These are phyloP conservation scores for Tylopilus plumbeoviolaceoides DNA, from an alignment of 768 basidiomycete species.

Conservation along the genomic window DNA sequence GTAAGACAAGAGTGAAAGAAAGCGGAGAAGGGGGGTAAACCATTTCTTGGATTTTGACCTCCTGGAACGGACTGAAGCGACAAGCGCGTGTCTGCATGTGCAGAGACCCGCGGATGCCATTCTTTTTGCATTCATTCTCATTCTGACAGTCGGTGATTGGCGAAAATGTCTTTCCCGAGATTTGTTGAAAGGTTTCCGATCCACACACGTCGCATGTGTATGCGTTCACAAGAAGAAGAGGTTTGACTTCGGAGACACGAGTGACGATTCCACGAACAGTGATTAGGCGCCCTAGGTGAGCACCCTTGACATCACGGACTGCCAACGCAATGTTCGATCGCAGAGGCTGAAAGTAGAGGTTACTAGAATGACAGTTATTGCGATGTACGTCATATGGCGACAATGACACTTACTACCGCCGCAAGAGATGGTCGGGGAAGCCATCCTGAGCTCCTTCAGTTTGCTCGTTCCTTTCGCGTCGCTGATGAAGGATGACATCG, in stretches of 20 bases:
- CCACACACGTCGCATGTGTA: slow-evolving; percentile 99
- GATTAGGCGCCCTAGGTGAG: slow-evolving; percentile 86
- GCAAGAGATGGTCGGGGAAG: slow-evolving; percentile 87
- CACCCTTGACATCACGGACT: slow-evolving; percentile 85
- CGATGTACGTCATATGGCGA: neutral
- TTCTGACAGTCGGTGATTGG: slow-evolving; percentile 90
- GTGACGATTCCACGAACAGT: slow-evolving; percentile 98
- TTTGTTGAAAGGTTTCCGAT: slow-evolving; percentile 97
- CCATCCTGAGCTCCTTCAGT: slow-evolving; percentile 67
- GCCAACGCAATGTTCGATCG: slow-evolving; percentile 74
- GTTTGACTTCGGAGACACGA: slow-evolving; percentile 98
- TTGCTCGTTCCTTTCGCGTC: slow-evolving; percentile 83
- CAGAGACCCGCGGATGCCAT: slow-evolving; percentile 81
- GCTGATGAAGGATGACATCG: slow-evolving; percentile 93
- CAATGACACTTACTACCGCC: slow-evolving; percentile 79
- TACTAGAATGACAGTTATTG: slow-evolving; percentile 47
- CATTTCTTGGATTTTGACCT: slow-evolving; percentile 99
- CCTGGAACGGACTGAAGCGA: slow-evolving; percentile 97
- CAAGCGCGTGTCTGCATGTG: slow-evolving; percentile 99
- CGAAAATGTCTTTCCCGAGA: slow-evolving; percentile 84
- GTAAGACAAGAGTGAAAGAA: neutral
- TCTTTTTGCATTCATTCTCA: slow-evolving; percentile 77
- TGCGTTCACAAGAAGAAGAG: slow-evolving; percentile 93
- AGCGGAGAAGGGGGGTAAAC: slow-evolving; percentile 35
- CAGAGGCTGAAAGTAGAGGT: slow-evolving; percentile 90